These are phyloP conservation scores for Ogataea angusta DNA, from an alignment of 805 yeast species.

Conservation along the genomic window DNA sequence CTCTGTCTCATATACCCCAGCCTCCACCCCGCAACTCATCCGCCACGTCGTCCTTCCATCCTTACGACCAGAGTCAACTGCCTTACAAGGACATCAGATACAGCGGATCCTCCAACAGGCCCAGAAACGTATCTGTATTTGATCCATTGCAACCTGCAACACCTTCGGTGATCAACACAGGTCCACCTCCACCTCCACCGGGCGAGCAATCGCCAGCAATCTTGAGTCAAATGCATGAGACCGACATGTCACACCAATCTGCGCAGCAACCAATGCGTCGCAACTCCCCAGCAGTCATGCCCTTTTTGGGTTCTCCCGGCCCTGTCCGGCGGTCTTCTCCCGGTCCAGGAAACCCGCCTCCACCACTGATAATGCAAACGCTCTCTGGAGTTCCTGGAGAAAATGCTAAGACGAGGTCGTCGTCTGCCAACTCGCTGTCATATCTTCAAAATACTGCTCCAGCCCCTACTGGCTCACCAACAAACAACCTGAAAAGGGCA, in stretches of 20 bases:
- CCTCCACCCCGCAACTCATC: constrained; percentile 26
- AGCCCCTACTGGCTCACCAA: constrained; percentile 1
- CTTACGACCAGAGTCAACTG: constrained; percentile 25
- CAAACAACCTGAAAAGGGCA: constrained; percentile 5
- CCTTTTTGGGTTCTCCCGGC: constrained; percentile 17
- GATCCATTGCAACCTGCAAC: constrained; percentile 32
- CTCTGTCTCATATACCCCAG: constrained; percentile 15
- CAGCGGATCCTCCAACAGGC: constrained; percentile 28
- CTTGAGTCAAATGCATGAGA: constrained; percentile 7
- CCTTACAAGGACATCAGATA: constrained; percentile 33
- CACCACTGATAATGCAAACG: constrained; percentile 1
- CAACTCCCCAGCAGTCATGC: constrained; percentile 12
- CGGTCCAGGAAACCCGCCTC: constrained; percentile 6
- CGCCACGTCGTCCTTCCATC: constrained; percentile 30
- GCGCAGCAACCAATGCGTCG: constrained; percentile 14
- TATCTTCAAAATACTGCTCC: constrained; percentile 2
- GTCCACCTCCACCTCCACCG: constrained; percentile 9
- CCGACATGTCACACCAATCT: constrained; percentile 11
- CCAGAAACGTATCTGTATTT: constrained; percentile 40
- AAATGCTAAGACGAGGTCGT: constrained; percentile 19
- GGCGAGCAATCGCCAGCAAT: constrained; percentile 12
- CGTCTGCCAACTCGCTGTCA: constrained; percentile 15
- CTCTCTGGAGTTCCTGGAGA: constrained; percentile 4
- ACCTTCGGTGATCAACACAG: constrained; percentile 5
- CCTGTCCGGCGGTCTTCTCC: constrained; percentile 11